These are phyloP conservation scores for Debaryomyces subglobosus DNA, from an alignment of 1,139 yeast genomes.

Conservation along the genomic window DNA sequence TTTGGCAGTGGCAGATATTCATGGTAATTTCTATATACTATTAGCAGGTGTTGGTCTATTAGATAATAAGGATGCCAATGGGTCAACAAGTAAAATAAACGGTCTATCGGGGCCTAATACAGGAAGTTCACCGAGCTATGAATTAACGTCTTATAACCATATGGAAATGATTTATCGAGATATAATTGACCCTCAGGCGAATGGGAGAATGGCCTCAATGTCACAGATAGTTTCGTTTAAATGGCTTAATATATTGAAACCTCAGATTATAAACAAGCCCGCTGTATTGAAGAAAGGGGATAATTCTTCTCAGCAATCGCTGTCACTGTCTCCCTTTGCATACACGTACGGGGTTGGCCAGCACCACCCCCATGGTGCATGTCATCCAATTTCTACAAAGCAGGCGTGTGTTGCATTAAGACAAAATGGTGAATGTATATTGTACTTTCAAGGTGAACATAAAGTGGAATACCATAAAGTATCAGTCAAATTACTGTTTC, in stretches of 20 bases:
- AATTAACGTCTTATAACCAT: conserved; percentile 49
- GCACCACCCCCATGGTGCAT: conserved; percentile 59
- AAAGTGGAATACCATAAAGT: conserved; percentile 57
- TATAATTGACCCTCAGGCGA: conserved; percentile 24
- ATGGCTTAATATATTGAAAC: conserved; percentile 73
- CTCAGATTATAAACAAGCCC: conserved; percentile 57
- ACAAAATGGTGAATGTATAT: conserved; percentile 59
- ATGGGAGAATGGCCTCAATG: conserved; percentile 12
- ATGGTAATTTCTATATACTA: conserved; percentile 54
- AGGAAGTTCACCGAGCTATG: conserved; percentile 30
- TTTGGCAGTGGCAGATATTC: conserved; percentile 51
- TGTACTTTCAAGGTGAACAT: conserved; percentile 66
- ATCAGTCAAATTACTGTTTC: conserved; percentile 21
- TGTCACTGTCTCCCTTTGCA: conserved; percentile 17
- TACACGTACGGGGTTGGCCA: conserved; percentile 63
- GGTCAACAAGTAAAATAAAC: conserved; percentile 4
- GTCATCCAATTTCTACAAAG: conserved; percentile 69
- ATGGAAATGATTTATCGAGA: conserved; percentile 51
- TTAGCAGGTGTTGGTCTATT: conserved; percentile 49
- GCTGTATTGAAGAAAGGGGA: conserved; percentile 39
- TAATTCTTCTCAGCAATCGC: not conserved
- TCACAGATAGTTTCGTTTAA: conserved; percentile 53
- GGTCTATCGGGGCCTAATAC: not conserved
- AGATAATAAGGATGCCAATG: conserved; percentile 16
- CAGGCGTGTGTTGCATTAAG: conserved; percentile 75